These are phyloP conservation scores for Chaetothyriales sp. DNA, from an alignment of 2,329 filamentous ascomycete species.

Conservation along the genomic window DNA sequence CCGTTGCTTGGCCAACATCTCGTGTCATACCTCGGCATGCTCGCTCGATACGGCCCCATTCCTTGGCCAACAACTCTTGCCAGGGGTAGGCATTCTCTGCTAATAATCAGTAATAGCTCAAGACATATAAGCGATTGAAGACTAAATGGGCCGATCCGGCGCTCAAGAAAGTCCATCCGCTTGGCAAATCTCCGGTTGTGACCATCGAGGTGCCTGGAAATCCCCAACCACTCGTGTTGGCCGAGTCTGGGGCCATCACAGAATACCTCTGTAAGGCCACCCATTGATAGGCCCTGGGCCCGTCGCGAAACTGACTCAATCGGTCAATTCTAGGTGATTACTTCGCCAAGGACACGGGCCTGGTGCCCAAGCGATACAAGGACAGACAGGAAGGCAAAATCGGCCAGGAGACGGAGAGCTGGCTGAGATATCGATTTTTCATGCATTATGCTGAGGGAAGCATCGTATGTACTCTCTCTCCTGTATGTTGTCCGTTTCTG, in stretches of 20 bases:
- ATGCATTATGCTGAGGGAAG: constrained; percentile 80
- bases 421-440: constrained; percentile 51
- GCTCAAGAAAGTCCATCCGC: constrained; percentile 63
- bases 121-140: constrained; percentile 57
- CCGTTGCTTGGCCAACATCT: not conserved
- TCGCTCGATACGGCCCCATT: not conserved
- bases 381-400: constrained; percentile 41
- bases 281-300: not conserved
- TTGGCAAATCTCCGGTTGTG: constrained; percentile 77
- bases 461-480: constrained; percentile 44
- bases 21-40: not conserved
- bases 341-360: constrained; percentile 30
- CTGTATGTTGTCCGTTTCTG: not conserved
- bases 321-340: constrained; percentile 35
- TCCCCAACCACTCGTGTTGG: constrained; percentile 48
- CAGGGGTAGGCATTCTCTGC: not conserved
- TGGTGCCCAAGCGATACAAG: constrained; percentile 40
- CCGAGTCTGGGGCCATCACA: constrained; percentile 67
- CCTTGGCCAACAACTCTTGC: not conserved
- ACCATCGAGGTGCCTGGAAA: constrained; percentile 42
- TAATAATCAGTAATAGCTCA: constrained; percentile 30
- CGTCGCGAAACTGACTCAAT: not conserved
- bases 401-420: constrained; percentile 46
- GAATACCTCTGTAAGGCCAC: constrained; percentile 53
- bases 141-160: constrained; percentile 60